A percentile compares a stretch with the other conserved stretches of the same genome.
Conservation (phyloP, 805 yeast species). For the Candida silvicultrix region DNA sequence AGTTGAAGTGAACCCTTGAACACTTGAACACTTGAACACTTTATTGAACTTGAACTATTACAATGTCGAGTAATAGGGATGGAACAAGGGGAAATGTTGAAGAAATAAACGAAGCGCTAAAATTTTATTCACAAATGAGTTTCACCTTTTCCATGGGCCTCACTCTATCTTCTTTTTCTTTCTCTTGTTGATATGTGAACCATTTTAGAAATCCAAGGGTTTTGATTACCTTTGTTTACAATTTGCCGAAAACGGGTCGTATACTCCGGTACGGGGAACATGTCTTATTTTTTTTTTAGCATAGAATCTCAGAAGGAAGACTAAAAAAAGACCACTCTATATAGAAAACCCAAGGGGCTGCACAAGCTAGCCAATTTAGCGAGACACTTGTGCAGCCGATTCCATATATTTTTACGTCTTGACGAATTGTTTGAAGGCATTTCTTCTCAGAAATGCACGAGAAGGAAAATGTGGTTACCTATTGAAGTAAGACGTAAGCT, state of each 20-base stretch:
- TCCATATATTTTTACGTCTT: background rate
- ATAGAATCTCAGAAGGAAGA: background rate
- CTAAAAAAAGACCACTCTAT: background rate
- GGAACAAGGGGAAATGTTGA: background rate
- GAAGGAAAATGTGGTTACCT: background rate
- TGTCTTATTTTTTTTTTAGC: background rate
- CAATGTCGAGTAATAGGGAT: too few relatives aligned
- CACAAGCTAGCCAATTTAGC: background rate
- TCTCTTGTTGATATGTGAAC: background rate
- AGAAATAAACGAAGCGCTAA: background rate
- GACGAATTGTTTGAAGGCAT: background rate
- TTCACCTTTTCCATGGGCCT: background rate
- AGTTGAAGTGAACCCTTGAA: too few relatives aligned
- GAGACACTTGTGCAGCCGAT: background rate
- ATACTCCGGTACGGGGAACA: too few relatives aligned
- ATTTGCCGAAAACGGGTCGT: too few relatives aligned
- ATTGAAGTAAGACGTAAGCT: background rate
- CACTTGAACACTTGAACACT: too few relatives aligned
- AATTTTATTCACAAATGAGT: background rate
- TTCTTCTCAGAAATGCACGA: background rate
- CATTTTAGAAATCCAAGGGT: background rate
- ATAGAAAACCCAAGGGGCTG: too few relatives aligned
- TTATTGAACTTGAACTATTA: too few relatives aligned
- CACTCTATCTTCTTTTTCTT: too few relatives aligned
- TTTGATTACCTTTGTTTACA: background rate